Base-by-base conservation (phyloP, 768 basidiomycete genomes). In the Calvatia gigantea region DNA sequence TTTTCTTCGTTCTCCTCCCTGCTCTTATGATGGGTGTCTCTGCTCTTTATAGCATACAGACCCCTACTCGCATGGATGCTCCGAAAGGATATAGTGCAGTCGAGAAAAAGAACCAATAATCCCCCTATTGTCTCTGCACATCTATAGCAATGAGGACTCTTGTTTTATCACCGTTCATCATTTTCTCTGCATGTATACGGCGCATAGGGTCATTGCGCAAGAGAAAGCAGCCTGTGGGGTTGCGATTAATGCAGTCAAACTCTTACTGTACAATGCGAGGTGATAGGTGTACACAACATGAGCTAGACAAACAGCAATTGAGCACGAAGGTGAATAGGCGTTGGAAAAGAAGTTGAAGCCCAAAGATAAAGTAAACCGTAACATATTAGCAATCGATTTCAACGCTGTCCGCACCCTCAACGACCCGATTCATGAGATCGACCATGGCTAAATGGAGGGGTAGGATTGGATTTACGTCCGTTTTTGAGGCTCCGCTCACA, bases 401-500 rank as follows among this genome's bases (percentile, higher is more conserved):
- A 79, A 63, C 15, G 75, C 75, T 43, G 68, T 67, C 32, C 70
- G 69, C 54, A 41, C 54, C 45, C 15, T 39, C 54, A 12, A 37
- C 23, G 14, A 55, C 54, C 17, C 44, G 54, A 23, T 45, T 38
- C 82, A 90, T 87, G 17, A 75, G 75, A 55, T 89, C 83, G 23
- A 89, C 75, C 14, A 88, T 87, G 28, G 83, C 85, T 32, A 92
- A 74, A 64, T 93, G 90, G 64, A 87, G 82, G 11, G 90, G 91
- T 49, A 93, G 67, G 35, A 74, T 71, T 8, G 81, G 75, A 62
- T 81, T 76, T 51, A 71, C 75, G 27, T 70, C 61, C 27, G 19
- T 31, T 17, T 28, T 39, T 35, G 21, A 51, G 27, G 21, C 42
- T 17, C 33, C 33, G 28, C 52, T 9, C 6, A 15, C 51, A 35